Evolutionary conservation across 441 rosid genomes (phyloP), one percentile per base, ranked within the genome.

Genomic region (Gossypium davidsonii): DNA sequence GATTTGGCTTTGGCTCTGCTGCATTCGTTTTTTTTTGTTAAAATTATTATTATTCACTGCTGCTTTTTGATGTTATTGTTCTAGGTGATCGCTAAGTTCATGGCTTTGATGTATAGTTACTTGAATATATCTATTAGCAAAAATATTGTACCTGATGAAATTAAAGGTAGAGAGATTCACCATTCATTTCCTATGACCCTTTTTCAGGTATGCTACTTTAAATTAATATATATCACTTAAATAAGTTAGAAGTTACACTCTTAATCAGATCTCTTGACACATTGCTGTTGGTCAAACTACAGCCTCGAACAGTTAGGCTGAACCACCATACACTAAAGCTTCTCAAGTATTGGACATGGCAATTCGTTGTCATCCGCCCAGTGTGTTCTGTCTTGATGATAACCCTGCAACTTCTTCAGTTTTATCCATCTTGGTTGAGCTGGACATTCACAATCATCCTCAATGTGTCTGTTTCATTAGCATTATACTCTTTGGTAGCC

Each of bases 321-420:
- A 83, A 94, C 80, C 97, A 85, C 59, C 93, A 31, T 2, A 90
- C 86, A 28, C 73, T 94, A 39, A 91, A 74, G 83, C 97, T 86
- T 52, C 87, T 94, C 76, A 92, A 92, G 74, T 77, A 87, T 64
- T 94, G 98, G 97, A 94, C 98, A 66, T 94, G 98, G 98, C 98
- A 94, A 67, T 94, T 92, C 76, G 97, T 91, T 5, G 67, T 92
- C 76, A 85, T 92, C 74, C 89, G 98, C 63, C 99, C 99, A 0
- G 73, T 87, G 71, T 92, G 91, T 75, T 92, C 99, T 12, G 28
- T 90, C 79, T 79, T 92, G 88, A 94, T 92, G 99, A 87, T 94
- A 72, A 74, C 79, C 0, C 85, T 91, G 9, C 98, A 91, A 67
- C 31, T 84, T 76, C 82, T 94, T 57, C 90, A 86, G 62, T 73